Evolutionary conservation across 371 early-diverging fungal species (phyloP).

Genomic region (Lichtheimia corymbifera): DNA sequence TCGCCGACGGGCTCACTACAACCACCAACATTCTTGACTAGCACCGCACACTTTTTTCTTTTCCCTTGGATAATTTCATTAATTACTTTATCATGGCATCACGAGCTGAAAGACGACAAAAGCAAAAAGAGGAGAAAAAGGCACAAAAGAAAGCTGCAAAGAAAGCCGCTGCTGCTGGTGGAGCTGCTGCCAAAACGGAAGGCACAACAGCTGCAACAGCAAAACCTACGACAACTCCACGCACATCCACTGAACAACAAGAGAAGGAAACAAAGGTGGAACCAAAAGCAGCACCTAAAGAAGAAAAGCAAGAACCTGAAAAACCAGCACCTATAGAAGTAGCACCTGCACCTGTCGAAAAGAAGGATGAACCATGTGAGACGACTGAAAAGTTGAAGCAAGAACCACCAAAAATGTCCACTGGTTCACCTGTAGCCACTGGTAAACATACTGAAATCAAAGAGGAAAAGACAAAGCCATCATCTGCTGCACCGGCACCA

Average conservation of each 20-base stretch:
- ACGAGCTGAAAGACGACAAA: slow-evolving; percentile 10
- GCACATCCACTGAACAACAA: background rate
- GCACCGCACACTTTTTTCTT: background rate
- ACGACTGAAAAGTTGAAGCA: background rate
- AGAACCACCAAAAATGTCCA: background rate
- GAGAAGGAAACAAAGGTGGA: background rate
- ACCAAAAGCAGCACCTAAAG: background rate
- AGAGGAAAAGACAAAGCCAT: background rate
- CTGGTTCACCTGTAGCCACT: no score
- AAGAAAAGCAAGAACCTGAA: background rate
- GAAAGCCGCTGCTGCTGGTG: background rate
- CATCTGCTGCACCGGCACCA: background rate
- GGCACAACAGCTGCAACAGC: background rate
- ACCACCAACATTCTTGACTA: background rate
- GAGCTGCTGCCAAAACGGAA: background rate
- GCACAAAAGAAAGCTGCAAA: slow-evolving; percentile 8
- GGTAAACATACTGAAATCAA: background rate
- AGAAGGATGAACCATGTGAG: no score
- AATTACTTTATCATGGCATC: background rate
- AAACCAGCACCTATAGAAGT: background rate
- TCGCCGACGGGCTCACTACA: no score
- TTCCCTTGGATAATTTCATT: background rate
- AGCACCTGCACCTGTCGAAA: background rate
- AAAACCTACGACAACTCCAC: background rate
- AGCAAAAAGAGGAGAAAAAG: slow-evolving; percentile 11